Base-by-base conservation (phyloP, 1,284 basidiomycete species). In the Cutaneotrichosporon sp. region DNA sequence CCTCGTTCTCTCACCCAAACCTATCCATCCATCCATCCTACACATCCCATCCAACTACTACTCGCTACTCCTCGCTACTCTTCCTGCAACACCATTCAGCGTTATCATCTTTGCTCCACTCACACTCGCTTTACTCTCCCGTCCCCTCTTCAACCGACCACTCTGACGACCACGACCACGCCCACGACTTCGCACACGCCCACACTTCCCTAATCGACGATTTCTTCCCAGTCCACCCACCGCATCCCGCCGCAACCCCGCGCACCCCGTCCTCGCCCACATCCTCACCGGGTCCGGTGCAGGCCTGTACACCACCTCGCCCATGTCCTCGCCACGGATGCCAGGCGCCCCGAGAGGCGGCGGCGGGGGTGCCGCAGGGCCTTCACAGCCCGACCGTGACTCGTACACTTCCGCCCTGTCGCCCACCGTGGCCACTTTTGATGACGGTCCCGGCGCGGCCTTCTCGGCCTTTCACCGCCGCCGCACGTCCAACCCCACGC, bases 281-380 rank as follows among this genome's bases (percentile, higher is more conserved):
- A 25, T 27, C 18, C 2, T 18, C 16, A 27, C 18, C 8, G 45
- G 22, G 22, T 9, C 43, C 9, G 20, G 22, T 13, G 20, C 45
- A 47, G 45, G 45, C 20, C 11, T 47, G 25, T 47, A 13, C 22
- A 20, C 18, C 46, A 45, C n/a, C 43, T 45, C 43, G 10, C 43
- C 43, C 43, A 50, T 50, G 47, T 50, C 47, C 16, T 50, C 47
- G 1, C 47, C 47, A 31, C 47, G 47, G 47, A 29, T 29, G 16
- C 47, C 13, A 11, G n/a, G 43, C 20, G 43, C 20, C 22, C 7
- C n/a, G 7, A 7, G 22, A 20, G 47, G 47, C 25, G 47, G 47
- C 31, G 47, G 25, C 25, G 47, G 47, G 24, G 27, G 47, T 25
- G 20, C 45, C 4, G 16, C 45, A 47, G 22, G n/a, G 22, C 22